These are phyloP conservation scores for Lactifluus rugatus DNA, from an alignment of 768 basidiomycete genomes.

Conservation along the genomic window DNA sequence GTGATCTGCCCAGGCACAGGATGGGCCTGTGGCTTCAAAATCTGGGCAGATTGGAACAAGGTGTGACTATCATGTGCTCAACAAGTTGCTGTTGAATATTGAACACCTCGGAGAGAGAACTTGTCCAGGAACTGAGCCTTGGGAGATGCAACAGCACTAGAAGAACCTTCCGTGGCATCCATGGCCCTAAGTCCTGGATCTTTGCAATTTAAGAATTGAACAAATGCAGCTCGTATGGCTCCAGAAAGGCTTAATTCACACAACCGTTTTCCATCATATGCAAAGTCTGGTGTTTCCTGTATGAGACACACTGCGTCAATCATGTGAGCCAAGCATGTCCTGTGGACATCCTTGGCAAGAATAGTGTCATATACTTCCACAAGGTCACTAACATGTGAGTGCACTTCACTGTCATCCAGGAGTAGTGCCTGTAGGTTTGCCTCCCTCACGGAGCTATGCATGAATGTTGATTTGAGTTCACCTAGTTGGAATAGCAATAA, in stretches of 20 bases:
- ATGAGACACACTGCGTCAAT: neutral
- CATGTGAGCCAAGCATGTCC: neutral
- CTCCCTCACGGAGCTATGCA: neutral
- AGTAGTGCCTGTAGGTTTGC: too few species aligned
- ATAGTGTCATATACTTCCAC: neutral
- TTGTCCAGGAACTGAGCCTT: neutral
- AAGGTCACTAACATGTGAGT: too few species aligned
- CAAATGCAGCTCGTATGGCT: neutral
- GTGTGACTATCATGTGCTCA: neutral
- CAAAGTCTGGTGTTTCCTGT: too few species aligned
- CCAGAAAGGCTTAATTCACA: neutral
- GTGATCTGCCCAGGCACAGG: too few species aligned
- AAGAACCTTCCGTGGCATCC: too few species aligned
- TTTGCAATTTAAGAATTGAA: neutral
- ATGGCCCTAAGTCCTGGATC: too few species aligned
- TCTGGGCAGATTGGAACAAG: neutral
- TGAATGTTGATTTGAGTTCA: conserved; percentile 8
- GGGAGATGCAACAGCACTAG: too few species aligned
- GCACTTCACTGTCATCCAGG: too few species aligned
- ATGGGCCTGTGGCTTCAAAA: too few species aligned
- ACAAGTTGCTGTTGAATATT: neutral
- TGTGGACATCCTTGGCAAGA: neutral
- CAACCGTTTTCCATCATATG: neutral
- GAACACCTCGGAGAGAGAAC: neutral
- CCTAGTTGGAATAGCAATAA: conserved; percentile 4